Evolutionary conservation across 768 basidiomycete genomes (phyloP), one percentile per base, ranked within the genome.

Genomic region (Lactarius pseudohatsudake): DNA sequence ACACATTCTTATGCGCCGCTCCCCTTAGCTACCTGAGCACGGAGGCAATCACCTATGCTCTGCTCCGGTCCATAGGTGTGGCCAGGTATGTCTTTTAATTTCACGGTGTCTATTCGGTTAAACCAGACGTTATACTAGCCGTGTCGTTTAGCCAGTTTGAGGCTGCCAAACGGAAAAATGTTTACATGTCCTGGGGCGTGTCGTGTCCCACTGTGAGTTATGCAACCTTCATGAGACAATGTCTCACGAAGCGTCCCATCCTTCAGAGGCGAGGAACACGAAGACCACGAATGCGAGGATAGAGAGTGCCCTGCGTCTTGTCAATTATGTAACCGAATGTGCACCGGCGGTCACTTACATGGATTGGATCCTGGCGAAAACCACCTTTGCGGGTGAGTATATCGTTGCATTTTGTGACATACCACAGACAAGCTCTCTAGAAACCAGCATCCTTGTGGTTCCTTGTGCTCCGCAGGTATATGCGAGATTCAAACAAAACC

Each of bases 401-500:
- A 56, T 34, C 10, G 32, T 16, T 3, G 18, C 56, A n/a, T 8
- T 30, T 22, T 41, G 43, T 8, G 22, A 56, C 32, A 15, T 28
- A 28, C 1, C 47, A 2, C 47, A 4, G 15, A 38, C 15, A 26
- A 18, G 20, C 45, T 3, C 28, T 41, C 1, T 54, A 87, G 86
- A 2, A 80, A 86, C 76, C 75, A 78, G 22, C 86, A 87, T 69
- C 63, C 76, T 18, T 87, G 86, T 65, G 59, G 69, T 13, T 72
- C 77, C 0, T 43, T 75, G 2, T 88, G 86, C 67, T 69, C 75
- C 26, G 75, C 72, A 0, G 86, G 86, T 2, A 82, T 81, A 18
- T 87, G 86, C 65, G 78, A 85, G 58, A 86, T 87, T 13, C 81
- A 86, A 60, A 85, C 81, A 0, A 77, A 80, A 0, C 86, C 86